Conservation (phyloP, 345 rosid genomes). For the Noccaea bulbosa region DNA sequence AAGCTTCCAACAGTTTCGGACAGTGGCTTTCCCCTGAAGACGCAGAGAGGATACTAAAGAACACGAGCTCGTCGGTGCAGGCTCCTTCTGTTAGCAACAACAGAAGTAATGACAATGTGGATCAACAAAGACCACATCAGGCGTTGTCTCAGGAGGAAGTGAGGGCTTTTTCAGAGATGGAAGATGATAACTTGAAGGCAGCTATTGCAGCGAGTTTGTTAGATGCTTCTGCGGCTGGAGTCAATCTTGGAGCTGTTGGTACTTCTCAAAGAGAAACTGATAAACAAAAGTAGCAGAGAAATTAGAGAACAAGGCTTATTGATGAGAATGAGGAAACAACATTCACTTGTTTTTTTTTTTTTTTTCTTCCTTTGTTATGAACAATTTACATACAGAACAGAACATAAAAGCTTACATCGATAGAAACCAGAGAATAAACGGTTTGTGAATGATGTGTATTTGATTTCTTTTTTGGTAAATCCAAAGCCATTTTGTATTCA, state of each 20-base stretch:
- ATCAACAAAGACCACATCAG: slow-evolving; percentile 45
- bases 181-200: slow-evolving; percentile 83
- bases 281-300: slow-evolving; percentile 40
- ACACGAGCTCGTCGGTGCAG: slow-evolving; percentile 49
- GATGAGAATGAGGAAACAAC: slow-evolving; percentile 35
- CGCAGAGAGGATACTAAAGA: slow-evolving; percentile 76
- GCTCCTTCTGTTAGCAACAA: slow-evolving; percentile 44
- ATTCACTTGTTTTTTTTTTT: slow-evolving; percentile 17
- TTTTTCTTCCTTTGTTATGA: slow-evolving; percentile 21
- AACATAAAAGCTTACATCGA: slow-evolving; percentile 6
- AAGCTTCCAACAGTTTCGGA: slow-evolving; percentile 77
- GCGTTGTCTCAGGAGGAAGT: slow-evolving; percentile 47
- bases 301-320: slow-evolving; percentile 34
- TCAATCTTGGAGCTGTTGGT: slow-evolving; percentile 43
- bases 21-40: slow-evolving; percentile 93
- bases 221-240: slow-evolving; percentile 58
- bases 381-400: slow-evolving; percentile 36
- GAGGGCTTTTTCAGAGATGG: slow-evolving; percentile 55
- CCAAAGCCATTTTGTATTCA: background rate
- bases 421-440: slow-evolving; percentile 22
- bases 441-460: slow-evolving; percentile 16
- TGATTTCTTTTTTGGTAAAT: slow-evolving; percentile 1
- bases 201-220: slow-evolving; percentile 91
- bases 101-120: slow-evolving; percentile 32
- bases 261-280: slow-evolving; percentile 42